Conservation (phyloP, 1,139 yeast species). For the Saccharomyces pastorianus region DNA sequence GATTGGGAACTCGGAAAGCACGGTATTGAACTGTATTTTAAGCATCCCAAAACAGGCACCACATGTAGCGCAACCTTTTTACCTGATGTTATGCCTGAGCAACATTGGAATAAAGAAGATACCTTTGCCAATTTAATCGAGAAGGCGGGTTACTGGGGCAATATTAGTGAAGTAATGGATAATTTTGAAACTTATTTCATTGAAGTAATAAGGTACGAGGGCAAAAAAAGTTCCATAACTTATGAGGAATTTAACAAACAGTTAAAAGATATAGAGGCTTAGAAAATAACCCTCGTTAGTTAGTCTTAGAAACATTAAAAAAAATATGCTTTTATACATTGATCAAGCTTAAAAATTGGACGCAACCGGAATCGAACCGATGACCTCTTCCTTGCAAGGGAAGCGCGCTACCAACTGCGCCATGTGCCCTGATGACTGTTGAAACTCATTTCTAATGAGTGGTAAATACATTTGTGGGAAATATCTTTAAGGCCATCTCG, state of each 20-base stretch:
- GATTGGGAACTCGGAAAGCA: slow-evolving; percentile 82
- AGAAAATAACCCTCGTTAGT: not conserved
- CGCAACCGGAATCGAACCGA: slow-evolving; percentile 32
- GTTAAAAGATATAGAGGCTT: slow-evolving; percentile 1
- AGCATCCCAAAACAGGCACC: slow-evolving; percentile 35
- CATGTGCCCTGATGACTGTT: slow-evolving; percentile 22
- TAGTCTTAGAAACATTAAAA: not conserved
- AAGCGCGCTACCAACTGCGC: slow-evolving; percentile 34
- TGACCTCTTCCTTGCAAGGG: slow-evolving; percentile 33
- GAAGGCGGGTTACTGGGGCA: slow-evolving; percentile 43
- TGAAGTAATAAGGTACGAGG: slow-evolving; percentile 29
- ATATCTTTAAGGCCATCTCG: too few species aligned
- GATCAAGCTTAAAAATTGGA: slow-evolving; percentile 14
- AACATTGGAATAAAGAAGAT: slow-evolving; percentile 67
- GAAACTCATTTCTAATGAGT: too few species aligned
- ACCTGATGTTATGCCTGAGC: slow-evolving; percentile 88
- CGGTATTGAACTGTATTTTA: slow-evolving; percentile 54
- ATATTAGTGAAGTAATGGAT: slow-evolving; percentile 16
- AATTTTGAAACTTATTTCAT: slow-evolving; percentile 24
- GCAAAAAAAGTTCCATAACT: slow-evolving; percentile 23
- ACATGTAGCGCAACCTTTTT: slow-evolving; percentile 67
- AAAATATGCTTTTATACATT: too few species aligned
- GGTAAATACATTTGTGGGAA: too few species aligned
- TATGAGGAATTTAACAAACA: slow-evolving; percentile 18
- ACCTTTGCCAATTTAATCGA: slow-evolving; percentile 63